Evolutionary conservation across 352 stramenopile genomes (phyloP).

Genomic region (Albugo laibachii): DNA sequence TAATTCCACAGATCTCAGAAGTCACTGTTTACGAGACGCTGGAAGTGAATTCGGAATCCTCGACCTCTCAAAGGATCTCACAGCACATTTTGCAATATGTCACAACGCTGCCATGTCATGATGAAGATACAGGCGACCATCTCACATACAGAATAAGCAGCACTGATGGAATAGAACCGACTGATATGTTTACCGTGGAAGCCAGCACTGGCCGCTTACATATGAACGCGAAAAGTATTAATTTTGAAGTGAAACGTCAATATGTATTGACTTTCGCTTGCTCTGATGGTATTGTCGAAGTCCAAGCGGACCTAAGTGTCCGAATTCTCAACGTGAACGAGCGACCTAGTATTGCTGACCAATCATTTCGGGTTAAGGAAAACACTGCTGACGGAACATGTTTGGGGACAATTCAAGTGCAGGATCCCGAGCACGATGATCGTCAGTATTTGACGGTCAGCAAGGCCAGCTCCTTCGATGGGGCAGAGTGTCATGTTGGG

Average conservation of each 20-base stretch:
- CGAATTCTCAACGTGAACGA: conserved; percentile 31
- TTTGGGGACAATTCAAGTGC: conserved; percentile 2
- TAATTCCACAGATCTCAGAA: conserved; percentile 6
- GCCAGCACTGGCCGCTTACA: conserved; percentile 20
- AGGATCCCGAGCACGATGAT: conserved; percentile 12
- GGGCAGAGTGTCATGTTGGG: not conserved
- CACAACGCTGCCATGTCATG: conserved; percentile 19
- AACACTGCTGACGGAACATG: conserved; percentile 7
- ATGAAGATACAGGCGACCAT: conserved; percentile 22
- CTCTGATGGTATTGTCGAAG: conserved; percentile 14
- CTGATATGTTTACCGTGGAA: conserved; percentile 14
- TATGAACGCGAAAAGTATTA: conserved; percentile 13
- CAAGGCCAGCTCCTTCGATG: not conserved
- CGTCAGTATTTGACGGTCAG: conserved; percentile 5
- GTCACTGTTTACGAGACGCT: conserved; percentile 7
- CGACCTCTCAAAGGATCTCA: not conserved
- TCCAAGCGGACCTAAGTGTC: conserved; percentile 7
- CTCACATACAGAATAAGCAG: conserved; percentile 14
- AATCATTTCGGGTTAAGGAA: conserved; percentile 17
- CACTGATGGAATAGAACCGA: not conserved
- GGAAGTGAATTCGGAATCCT: not conserved
- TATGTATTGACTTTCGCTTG: conserved; percentile 16
- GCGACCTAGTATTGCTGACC: conserved; percentile 9
- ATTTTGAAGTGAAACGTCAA: conserved; percentile 20
- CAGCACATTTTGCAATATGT: conserved; percentile 8